A percentile compares a stretch with the other conserved stretches of the same genome.
Conservation (phyloP, 495 filamentous ascomycete species). For the Annulohypoxylon nitens region DNA sequence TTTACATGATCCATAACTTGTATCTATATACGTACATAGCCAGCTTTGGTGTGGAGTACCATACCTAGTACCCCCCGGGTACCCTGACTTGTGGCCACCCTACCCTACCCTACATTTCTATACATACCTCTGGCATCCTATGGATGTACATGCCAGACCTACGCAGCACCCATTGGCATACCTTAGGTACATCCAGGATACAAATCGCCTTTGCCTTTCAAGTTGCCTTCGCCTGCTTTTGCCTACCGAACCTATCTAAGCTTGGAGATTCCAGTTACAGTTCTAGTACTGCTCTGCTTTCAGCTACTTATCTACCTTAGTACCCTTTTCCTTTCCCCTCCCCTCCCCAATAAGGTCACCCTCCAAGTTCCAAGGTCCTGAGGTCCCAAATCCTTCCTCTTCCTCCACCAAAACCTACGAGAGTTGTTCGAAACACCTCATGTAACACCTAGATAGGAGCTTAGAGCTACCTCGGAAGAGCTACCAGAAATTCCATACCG, state of each 20-base stretch:
- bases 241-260: slow-evolving; percentile 30
- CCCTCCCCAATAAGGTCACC: slow-evolving; percentile 54
- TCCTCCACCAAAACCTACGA: slow-evolving; percentile 44
- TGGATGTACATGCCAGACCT: too few species aligned
- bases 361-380: slow-evolving; percentile 18
- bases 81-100: slow-evolving; percentile 32
- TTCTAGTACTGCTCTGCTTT: slow-evolving; percentile 42
- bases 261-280: slow-evolving; percentile 35
- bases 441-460: slow-evolving; percentile 58
- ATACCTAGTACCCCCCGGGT: background rate
- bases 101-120: slow-evolving; percentile 10
- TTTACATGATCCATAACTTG: background rate
- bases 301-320: slow-evolving; percentile 15
- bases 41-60: slow-evolving; percentile 30
- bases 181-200: background rate
- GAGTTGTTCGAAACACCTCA: slow-evolving; percentile 61
- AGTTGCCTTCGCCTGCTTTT: slow-evolving; percentile 11
- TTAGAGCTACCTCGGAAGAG: slow-evolving; percentile 50
- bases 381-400: slow-evolving; percentile 41
- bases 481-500: slow-evolving; percentile 25
- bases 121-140: background rate
- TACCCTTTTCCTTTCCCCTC: slow-evolving; percentile 36
- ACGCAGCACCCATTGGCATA: background rate
- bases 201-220: too few species aligned
- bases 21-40: slow-evolving; percentile 11